Evolutionary conservation across 179 eudicot genomes (phyloP).

Genomic region (Drosera spatulata): DNA sequence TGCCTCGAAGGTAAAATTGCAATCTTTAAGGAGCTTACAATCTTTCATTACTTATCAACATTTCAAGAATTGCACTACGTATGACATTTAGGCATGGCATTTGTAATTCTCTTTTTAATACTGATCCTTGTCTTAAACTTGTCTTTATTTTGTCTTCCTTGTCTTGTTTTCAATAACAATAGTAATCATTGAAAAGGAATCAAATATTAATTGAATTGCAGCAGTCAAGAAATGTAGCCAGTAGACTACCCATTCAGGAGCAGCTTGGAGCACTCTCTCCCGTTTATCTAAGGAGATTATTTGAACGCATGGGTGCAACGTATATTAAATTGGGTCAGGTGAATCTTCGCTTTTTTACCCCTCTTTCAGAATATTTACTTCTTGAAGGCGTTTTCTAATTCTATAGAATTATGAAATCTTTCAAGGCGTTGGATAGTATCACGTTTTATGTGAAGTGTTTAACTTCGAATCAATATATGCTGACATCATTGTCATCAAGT

Average conservation of each 20-base stretch:
- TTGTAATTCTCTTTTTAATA: background rate
- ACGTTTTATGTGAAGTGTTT: too few relatives aligned
- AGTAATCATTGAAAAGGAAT: background rate
- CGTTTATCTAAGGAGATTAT: slow-evolving; percentile 66
- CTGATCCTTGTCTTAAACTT: too few relatives aligned
- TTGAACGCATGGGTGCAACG: slow-evolving; percentile 98
- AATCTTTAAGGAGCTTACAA: background rate
- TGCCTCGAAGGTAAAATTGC: slow-evolving; percentile 53
- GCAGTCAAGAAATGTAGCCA: slow-evolving; percentile 53
- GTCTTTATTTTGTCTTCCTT: too few relatives aligned
- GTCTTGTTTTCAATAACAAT: too few relatives aligned
- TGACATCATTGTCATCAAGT: too few relatives aligned
- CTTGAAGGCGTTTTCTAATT: background rate
- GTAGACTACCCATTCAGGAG: slow-evolving; percentile 59
- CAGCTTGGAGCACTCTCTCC: slow-evolving; percentile 84
- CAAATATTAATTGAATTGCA: slow-evolving; percentile 11
- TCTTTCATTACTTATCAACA: background rate
- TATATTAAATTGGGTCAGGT: slow-evolving; percentile 98
- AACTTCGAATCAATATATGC: too few relatives aligned
- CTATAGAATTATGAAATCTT: background rate
- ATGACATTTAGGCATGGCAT: background rate
- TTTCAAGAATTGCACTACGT: background rate
- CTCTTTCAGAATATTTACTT: background rate
- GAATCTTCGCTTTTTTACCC: slow-evolving; percentile 5
- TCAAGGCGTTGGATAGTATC: background rate